These are phyloP conservation scores for Colletotrichum acutatum DNA, from an alignment of 2,329 filamentous ascomycete genomes.

Conservation along the genomic window DNA sequence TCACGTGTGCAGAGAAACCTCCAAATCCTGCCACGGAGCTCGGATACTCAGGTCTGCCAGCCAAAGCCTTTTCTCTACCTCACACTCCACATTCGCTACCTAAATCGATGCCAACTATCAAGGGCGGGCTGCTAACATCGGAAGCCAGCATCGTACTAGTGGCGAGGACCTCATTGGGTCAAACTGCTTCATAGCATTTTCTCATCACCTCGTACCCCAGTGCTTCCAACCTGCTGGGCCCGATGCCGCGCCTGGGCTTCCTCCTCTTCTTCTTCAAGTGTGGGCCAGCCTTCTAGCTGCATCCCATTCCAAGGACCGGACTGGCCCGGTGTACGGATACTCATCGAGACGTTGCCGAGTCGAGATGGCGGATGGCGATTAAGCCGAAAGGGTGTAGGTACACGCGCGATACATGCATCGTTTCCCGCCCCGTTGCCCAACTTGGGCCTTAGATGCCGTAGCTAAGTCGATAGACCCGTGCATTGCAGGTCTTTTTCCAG, in stretches of 20 bases:
- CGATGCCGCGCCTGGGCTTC: not conserved
- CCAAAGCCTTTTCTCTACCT: not conserved
- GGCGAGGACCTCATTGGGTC: too few species aligned
- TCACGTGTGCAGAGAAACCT: not conserved
- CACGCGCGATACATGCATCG: conserved; percentile 18
- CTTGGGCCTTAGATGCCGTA: conserved; percentile 17
- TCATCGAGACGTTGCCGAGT: not conserved
- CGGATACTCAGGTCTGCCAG: not conserved
- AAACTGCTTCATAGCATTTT: too few species aligned
- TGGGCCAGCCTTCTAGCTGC: not conserved
- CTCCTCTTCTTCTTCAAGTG: not conserved
- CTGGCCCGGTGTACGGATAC: not conserved
- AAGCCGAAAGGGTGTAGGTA: conserved; percentile 22
- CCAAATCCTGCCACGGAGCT: not conserved
- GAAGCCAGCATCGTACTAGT: too few species aligned
- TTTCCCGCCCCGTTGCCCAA: conserved; percentile 20
- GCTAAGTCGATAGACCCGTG: conserved; percentile 11
- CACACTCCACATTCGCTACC: not conserved
- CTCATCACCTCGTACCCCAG: not conserved
- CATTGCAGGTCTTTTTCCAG: conserved; percentile 19
- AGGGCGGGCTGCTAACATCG: too few species aligned
- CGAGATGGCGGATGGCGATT: conserved; percentile 1
- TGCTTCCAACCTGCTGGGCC: not conserved
- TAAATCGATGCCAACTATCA: not conserved
- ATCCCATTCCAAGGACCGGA: not conserved